Percentiles rank a stretch among this genome's conserved stretches.
Evolutionary conservation across 306 rosid genomes (phyloP).

Genomic region (Cucurbita maxima): DNA sequence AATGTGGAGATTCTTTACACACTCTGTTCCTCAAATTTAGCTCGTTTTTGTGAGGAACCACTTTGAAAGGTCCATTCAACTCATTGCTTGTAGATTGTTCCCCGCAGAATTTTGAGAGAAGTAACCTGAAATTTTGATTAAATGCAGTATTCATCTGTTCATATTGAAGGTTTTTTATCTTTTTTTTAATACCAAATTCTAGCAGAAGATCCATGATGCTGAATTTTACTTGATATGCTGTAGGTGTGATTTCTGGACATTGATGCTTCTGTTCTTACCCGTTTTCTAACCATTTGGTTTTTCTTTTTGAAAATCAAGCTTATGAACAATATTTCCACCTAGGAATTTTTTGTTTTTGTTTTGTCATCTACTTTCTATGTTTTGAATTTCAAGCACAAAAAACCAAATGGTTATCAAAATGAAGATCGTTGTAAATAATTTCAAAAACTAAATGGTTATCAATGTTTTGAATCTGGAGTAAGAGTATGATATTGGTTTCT

Average conservation of each 20-base stretch:
- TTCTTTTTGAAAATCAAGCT: too few relatives aligned
- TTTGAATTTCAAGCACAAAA: too few relatives aligned
- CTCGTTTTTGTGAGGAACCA: not conserved
- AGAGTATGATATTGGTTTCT: constrained; percentile 15
- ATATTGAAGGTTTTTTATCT: not conserved
- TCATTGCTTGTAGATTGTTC: not conserved
- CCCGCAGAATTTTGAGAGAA: not conserved
- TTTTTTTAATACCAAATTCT: not conserved
- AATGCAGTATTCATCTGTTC: not conserved
- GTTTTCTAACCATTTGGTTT: too few relatives aligned
- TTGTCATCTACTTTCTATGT: too few relatives aligned
- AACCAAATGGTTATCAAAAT: too few relatives aligned
- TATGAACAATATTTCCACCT: too few relatives aligned
- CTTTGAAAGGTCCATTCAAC: not conserved
- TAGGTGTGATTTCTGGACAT: too few relatives aligned
- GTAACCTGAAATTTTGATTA: not conserved
- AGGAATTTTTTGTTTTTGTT: too few relatives aligned
- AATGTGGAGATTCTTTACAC: not conserved
- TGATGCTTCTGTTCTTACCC: too few relatives aligned
- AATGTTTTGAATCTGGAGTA: not conserved
- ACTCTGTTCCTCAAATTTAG: not conserved
- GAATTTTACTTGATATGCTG: not conserved
- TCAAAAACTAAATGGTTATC: too few relatives aligned
- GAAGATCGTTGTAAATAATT: too few relatives aligned
- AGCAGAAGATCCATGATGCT: not conserved